Base-by-base conservation (phyloP, 2,329 filamentous ascomycete genomes). In the Fusarium sulawesiense region DNA sequence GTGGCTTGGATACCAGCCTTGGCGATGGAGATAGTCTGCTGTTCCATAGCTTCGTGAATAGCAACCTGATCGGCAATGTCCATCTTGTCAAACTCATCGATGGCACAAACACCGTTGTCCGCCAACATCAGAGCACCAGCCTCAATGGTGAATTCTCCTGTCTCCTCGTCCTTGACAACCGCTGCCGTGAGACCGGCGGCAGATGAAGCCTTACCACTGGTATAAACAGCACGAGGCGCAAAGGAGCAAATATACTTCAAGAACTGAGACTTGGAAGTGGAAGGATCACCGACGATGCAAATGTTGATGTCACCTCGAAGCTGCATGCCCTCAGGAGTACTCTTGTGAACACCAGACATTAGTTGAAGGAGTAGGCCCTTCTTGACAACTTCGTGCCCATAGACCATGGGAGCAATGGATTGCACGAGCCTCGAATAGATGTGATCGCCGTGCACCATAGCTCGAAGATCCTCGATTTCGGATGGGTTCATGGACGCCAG, bases 51-150 rank as follows among this genome's bases (percentile, higher is more conserved):
- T 89, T 99, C 96, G 87, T 99, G 96, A 76, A 99, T 99, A 71
- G 96, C 96, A 58, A 99, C 96, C 83, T 99, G 96, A 79, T 99
- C 96, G 55, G 85, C 90, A 67, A 99, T 92, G 76, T 99, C 96
- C 96, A 99, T 99, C 84, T 99, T 99, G 88, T 99, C 96, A 75
- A 99, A 99, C 79, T 99, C 96, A 78, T 99, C 96, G 78, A 99
- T 99, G 64, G 94, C 94, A 80, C 96, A 99, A 75, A 98, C 97
- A 56, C 96, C 96, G 73, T 97, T 98, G 76, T 98, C 91, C 23
- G 96, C 96, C 66, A 99, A 85, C 96, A 99, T 98, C 61, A 99
- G 89, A 14, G 96, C 96, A 83, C 96, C 96, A 9, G 96, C 96
- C 83, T 99, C 96, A 74, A 99, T 99, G 16, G 96, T 99, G 79